Evolutionary conservation across 192 early-diverging fungal genomes (phyloP).

Genomic region (Entomortierella lignicola): DNA sequence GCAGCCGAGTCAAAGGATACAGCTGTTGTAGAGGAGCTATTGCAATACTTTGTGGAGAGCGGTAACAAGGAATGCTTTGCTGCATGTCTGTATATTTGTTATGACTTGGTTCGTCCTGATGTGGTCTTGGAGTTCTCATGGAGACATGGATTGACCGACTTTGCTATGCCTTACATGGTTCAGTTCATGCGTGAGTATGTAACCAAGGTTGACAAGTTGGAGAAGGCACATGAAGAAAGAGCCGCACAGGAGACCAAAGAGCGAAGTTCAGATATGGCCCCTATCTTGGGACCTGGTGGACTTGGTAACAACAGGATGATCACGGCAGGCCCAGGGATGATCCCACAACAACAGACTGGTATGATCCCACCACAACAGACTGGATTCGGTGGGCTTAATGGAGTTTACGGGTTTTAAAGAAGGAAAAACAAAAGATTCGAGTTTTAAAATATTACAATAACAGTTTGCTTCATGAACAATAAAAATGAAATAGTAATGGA

Average conservation of each 20-base stretch:
- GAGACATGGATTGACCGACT: conserved; percentile 89
- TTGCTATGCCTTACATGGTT: conserved; percentile 98
- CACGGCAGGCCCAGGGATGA: conserved; percentile 27
- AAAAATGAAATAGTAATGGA: no score
- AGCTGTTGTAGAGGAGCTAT: conserved; percentile 93
- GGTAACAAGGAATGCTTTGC: conserved; percentile 95
- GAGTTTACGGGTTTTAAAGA: conserved; percentile 3
- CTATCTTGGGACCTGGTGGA: conserved; percentile 41
- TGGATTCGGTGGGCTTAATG: conserved; percentile 1
- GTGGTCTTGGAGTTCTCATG: conserved; percentile 94
- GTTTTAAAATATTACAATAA: not conserved
- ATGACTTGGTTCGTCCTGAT: conserved; percentile 94
- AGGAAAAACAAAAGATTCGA: not conserved
- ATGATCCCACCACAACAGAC: conserved; percentile 18
- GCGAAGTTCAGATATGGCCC: conserved; percentile 18
- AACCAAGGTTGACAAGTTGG: conserved; percentile 72
- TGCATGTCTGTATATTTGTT: conserved; percentile 93
- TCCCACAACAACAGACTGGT: conserved; percentile 33
- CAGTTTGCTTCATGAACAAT: no score
- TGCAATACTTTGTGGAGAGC: conserved; percentile 95
- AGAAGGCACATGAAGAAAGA: conserved; percentile 48
- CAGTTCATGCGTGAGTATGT: conserved; percentile 90
- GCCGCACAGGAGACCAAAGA: conserved; percentile 39
- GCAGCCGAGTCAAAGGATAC: conserved; percentile 90
- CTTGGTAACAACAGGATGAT: conserved; percentile 45